Evolutionary conservation across 169 alveolate species (phyloP), one percentile per base, ranked within the genome.

Genomic region (Pseudocohnilembus persalinus): DNA sequence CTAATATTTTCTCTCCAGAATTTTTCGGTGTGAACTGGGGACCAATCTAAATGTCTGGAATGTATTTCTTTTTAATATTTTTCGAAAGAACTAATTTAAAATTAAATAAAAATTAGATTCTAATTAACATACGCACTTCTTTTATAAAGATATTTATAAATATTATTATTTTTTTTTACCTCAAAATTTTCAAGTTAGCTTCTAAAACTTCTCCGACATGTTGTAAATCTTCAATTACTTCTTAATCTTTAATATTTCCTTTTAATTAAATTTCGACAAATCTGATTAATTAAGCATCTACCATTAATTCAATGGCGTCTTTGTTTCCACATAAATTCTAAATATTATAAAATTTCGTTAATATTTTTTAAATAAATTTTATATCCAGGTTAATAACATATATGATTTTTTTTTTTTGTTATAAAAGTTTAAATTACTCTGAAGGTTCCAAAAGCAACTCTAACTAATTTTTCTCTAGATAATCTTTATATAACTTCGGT

Each of bases 1-100:
- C 87, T 89, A 74, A 88, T 86, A 85, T 94, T 94, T 84, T 94
- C 97, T 84, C 92, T 90, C 97, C 97, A 94, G 88, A 94, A 94
- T 79, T 89, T 92, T 87, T 90, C 95, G n/a, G 95, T 88, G 84
- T 94, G 97, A 32, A 92, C 94, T 33, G 96, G 94, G 29, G 94
- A 92, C 94, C 94, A 91, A 84, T 90, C 93, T 31, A 94, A 84
- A 34, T 91, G 83, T 75, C 90, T 88, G 65, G 77, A 73, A 80
- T 89, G 90, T 49, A 92, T 85, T 82, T 94, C 96, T 74, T 92
- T 94, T 33, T 87, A 84, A 89, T 90, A 94, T 77, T 94, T 94
- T 65, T 92, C 97, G 86, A 92, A 92, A 26, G 95, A 90, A 29
- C 89, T 85, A 25, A 27, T 76, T 74, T 83, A 82, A 75, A 28